Evolutionary conservation across 192 early-diverging fungal genomes (phyloP).

Genomic region (Dissophora ornata): DNA sequence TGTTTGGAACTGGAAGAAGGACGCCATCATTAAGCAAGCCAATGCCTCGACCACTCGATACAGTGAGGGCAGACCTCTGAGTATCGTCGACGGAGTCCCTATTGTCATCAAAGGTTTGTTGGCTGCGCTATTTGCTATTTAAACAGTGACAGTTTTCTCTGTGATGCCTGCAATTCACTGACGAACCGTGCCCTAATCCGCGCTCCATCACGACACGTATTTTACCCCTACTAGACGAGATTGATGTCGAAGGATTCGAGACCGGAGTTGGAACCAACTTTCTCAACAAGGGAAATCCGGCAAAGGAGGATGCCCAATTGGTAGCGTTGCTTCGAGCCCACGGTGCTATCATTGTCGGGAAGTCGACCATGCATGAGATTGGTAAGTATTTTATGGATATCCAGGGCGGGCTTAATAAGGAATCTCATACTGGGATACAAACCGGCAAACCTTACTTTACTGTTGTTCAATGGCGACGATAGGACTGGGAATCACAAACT

Average conservation of each 20-base stretch:
- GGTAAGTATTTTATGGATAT: conserved; percentile 59
- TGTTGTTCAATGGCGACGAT: too few species aligned
- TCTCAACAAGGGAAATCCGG: conserved; percentile 62
- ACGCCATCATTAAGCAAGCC: conserved; percentile 63
- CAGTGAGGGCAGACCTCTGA: conserved; percentile 54
- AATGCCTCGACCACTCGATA: conserved; percentile 67
- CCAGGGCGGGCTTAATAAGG: not conserved
- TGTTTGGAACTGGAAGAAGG: conserved; percentile 42
- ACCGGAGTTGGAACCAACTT: conserved; percentile 69
- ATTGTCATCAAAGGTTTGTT: conserved; percentile 70
- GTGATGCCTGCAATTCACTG: too few species aligned
- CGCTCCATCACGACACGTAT: too few species aligned
- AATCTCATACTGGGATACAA: too few species aligned
- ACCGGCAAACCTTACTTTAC: too few species aligned
- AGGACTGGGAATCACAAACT: conserved; percentile 66
- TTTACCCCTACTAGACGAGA: too few species aligned
- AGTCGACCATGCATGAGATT: conserved; percentile 80
- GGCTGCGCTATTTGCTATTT: not conserved
- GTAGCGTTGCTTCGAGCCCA: conserved; percentile 62
- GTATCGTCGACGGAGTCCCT: conserved; percentile 79
- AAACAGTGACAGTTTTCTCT: too few species aligned
- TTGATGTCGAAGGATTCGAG: conserved; percentile 67
- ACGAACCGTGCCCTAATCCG: too few species aligned
- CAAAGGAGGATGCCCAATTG: conserved; percentile 60
- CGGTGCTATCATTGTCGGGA: conserved; percentile 76